Evolutionary conservation across 179 eudicot species (phyloP).

Genomic region (Amaranthus tricolor): DNA sequence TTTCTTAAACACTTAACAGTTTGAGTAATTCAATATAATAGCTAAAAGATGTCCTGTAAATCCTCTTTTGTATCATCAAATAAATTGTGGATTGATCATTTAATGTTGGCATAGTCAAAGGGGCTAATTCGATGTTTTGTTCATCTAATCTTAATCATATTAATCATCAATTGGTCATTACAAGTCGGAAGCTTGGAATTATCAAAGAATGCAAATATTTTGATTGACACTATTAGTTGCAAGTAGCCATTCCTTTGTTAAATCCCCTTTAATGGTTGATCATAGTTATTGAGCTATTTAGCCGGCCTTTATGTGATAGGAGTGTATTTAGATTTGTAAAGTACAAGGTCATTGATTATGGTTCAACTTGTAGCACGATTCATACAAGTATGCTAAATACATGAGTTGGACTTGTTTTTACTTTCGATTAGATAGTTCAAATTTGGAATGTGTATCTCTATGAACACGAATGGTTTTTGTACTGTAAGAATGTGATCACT

Average conservation of each 20-base stretch:
- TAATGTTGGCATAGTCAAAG: no score
- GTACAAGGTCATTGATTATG: not conserved
- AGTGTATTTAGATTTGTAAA: not conserved
- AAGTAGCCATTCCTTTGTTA: not conserved
- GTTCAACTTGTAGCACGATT: not conserved
- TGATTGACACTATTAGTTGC: not conserved
- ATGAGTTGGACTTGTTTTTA: not conserved
- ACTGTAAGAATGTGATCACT: not conserved
- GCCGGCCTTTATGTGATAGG: not conserved
- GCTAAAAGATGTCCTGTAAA: no score
- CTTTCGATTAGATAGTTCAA: not conserved
- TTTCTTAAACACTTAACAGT: no score
- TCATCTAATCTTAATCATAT: not conserved
- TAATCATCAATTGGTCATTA: not conserved
- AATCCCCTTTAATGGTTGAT: not conserved
- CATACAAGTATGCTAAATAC: not conserved
- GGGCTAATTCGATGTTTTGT: not conserved
- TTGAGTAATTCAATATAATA: no score
- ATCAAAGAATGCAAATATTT: not conserved
- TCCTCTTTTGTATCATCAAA: no score
- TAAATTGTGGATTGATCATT: no score
- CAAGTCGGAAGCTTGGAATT: no score
- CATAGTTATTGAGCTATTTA: not conserved
- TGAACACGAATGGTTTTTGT: not conserved
- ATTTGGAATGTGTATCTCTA: not conserved